Evolutionary conservation across 139 green algal species (phyloP).

Genomic region (Closterium sp.): DNA sequence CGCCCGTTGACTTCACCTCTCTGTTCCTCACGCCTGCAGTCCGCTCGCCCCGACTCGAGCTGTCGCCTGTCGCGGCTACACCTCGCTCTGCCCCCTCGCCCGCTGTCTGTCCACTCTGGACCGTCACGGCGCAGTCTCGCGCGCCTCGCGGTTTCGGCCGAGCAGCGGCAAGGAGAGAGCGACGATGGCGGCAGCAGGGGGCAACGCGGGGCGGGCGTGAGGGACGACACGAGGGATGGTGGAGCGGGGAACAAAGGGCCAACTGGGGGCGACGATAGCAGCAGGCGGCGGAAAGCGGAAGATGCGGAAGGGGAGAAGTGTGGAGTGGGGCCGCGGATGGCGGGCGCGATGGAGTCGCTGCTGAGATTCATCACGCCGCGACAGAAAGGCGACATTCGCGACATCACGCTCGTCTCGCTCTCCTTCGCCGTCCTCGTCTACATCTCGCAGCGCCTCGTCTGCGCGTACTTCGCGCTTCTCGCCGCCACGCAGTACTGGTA

Average conservation of each 20-base stretch:
- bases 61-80: background rate
- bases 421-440: constrained; percentile 49
- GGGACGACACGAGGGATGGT: background rate
- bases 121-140: background rate
- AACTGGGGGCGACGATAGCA: background rate
- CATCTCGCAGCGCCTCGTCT: constrained; percentile 43
- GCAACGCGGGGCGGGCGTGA: background rate
- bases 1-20: background rate
- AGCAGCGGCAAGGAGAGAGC: background rate
- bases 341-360: constrained; percentile 14
- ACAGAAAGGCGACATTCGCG: constrained; percentile 41
- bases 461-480: constrained; percentile 38
- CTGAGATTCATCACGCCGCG: constrained; percentile 32
- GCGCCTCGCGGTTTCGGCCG: background rate
- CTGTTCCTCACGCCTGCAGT: background rate
- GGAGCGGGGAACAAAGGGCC: background rate
- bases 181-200: background rate
- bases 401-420: constrained; percentile 38
- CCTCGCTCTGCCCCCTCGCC: background rate
- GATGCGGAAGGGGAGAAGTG: background rate
- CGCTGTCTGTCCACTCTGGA: background rate
- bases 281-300: background rate
- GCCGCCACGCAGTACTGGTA: background rate
- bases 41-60: background rate
- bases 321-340: background rate